Conservation (phyloP, 106 monocot species). For the Allium sativum region DNA sequence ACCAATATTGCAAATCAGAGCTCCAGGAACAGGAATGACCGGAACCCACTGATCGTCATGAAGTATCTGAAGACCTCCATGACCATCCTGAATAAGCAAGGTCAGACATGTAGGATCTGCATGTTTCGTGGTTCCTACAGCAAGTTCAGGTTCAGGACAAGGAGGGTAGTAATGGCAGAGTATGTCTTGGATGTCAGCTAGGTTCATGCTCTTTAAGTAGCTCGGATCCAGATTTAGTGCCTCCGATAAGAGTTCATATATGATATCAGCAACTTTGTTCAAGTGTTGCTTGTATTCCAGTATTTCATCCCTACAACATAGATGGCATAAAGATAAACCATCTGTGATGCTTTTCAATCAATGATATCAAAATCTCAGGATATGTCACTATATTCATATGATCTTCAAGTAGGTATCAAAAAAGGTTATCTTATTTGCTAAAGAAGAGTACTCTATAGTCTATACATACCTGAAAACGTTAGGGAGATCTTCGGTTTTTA, state of each 20-base stretch:
- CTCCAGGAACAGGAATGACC: conserved; percentile 26
- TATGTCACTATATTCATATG: neutral
- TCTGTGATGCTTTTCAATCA: neutral
- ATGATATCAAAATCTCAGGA: neutral
- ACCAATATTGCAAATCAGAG: conserved; percentile 51
- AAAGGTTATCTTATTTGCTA: neutral
- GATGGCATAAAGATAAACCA: neutral
- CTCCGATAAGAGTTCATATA: conserved; percentile 4
- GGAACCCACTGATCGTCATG: conserved; percentile 37
- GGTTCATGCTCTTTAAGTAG: conserved; percentile 42
- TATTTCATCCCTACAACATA: neutral
- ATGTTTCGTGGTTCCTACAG: conserved; percentile 52
- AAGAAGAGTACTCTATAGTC: neutral
- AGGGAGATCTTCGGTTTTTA: conserved; percentile 24
- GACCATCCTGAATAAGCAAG: conserved; percentile 52
- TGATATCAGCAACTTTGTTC: neutral
- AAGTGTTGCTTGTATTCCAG: neutral
- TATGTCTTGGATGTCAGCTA: conserved; percentile 23
- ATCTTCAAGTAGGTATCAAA: neutral
- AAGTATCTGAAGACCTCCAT: conserved; percentile 60
- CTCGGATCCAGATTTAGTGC: conserved; percentile 13
- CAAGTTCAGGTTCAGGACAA: conserved; percentile 58
- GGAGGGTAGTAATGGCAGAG: conserved; percentile 63
- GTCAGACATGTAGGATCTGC: conserved; percentile 51
- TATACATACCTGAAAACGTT: conserved; percentile 21